Evolutionary conservation across 306 rosid species (phyloP).

Genomic region (Cucurbita pepo): DNA sequence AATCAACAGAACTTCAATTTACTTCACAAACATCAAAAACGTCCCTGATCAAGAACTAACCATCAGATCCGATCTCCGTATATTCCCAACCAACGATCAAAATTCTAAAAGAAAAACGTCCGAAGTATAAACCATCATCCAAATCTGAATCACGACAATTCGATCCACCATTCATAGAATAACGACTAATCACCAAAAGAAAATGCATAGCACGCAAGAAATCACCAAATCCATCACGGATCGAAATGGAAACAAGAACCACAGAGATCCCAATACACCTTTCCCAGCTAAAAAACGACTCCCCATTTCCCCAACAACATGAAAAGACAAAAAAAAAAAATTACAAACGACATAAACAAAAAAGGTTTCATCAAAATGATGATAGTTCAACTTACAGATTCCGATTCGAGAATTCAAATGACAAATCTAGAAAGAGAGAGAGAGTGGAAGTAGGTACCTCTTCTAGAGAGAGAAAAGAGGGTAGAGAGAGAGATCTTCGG

Average conservation of each 20-base stretch:
- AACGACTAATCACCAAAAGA: background rate
- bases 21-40: background rate
- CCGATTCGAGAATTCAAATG: background rate
- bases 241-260: background rate
- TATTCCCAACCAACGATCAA: background rate
- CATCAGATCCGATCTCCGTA: background rate
- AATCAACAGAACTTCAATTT: background rate
- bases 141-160: background rate
- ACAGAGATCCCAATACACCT: background rate
- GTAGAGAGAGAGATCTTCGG: background rate
- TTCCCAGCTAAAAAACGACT: background rate
- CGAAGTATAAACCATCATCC: background rate
- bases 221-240: background rate
- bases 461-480: background rate
- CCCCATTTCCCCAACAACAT: background rate
- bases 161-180: background rate
- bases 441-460: background rate
- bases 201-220: background rate
- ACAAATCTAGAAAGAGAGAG: background rate
- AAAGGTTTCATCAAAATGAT: background rate
- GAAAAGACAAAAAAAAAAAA: no score
- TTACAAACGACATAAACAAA: background rate
- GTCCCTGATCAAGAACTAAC: background rate
- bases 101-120: background rate
- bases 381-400: background rate